These are phyloP conservation scores for Tillandsia leiboldiana DNA, from an alignment of 176 grass and related monocot species.

Conservation along the genomic window DNA sequence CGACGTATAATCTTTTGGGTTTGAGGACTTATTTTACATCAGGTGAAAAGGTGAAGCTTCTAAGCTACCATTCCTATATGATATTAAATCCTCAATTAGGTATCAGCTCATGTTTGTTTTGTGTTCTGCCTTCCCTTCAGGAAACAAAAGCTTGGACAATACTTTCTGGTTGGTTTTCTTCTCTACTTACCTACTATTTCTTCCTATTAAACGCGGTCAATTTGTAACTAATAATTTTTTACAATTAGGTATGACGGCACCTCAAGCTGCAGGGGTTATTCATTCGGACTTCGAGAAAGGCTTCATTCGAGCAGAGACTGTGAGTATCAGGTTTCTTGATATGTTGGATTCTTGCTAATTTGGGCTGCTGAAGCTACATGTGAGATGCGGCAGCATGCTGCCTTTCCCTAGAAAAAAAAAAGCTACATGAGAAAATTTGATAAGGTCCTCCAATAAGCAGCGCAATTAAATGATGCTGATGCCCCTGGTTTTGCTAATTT, in stretches of 20 bases:
- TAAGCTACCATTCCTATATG: constrained; percentile 1
- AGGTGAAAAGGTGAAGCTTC: constrained; percentile 73
- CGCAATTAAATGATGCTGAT: neutral
- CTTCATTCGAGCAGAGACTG: constrained; percentile 99
- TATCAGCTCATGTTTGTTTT: constrained; percentile 8
- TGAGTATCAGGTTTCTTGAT: constrained; percentile 30
- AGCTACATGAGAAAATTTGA: neutral
- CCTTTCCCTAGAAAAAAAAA: too few relatives aligned
- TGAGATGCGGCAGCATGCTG: too few relatives aligned
- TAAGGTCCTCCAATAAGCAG: neutral
- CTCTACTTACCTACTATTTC: neutral
- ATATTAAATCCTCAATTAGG: constrained; percentile 2
- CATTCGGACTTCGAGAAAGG: constrained; percentile 99
- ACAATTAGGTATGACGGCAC: constrained; percentile 81
- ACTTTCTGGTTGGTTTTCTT: constrained; percentile 57
- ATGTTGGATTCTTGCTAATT: constrained; percentile 20
- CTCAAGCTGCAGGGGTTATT: constrained; percentile 97
- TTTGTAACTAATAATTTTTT: neutral
- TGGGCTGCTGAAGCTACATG: neutral
- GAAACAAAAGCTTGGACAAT: constrained; percentile 99
- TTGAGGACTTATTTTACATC: constrained; percentile 96
- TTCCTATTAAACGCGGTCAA: neutral
- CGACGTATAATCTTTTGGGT: constrained; percentile 84
- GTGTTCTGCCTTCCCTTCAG: constrained; percentile 25
- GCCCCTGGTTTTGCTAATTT: neutral